Evolutionary conservation across 1,284 basidiomycete species (phyloP).

Genomic region (Ceratobasidium sp.): DNA sequence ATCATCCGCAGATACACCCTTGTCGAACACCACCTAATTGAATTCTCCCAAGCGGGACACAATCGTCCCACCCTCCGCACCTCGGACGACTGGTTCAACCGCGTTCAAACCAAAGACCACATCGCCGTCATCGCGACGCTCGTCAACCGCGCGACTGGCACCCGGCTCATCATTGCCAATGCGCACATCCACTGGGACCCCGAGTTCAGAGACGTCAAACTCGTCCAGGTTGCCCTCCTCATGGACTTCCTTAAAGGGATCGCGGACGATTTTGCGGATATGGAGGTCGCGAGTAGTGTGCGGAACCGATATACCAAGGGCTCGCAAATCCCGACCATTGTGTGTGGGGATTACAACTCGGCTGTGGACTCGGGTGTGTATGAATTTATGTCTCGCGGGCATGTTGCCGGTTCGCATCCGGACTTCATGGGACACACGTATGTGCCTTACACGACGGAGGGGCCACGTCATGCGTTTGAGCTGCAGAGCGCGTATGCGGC

Average conservation of each 20-base stretch:
- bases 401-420: slow-evolving; percentile 77
- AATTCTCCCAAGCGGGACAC: slow-evolving; percentile 94
- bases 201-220: slow-evolving; percentile 94
- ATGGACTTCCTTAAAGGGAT: slow-evolving; percentile 95
- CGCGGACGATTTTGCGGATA: slow-evolving; percentile 77
- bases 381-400: slow-evolving; percentile 86
- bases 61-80: slow-evolving; percentile 96
- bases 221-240: slow-evolving; percentile 93
- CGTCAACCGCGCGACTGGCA: slow-evolving; percentile 87
- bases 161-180: slow-evolving; percentile 90
- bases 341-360: slow-evolving; percentile 97
- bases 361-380: slow-evolving; percentile 89
- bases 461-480: slow-evolving; percentile 80
- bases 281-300: slow-evolving; percentile 52
- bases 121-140: slow-evolving; percentile 90
- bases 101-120: slow-evolving; percentile 95
- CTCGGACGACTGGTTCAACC: slow-evolving; percentile 99
- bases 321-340: slow-evolving; percentile 88
- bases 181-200: slow-evolving; percentile 96
- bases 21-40: slow-evolving; percentile 93
- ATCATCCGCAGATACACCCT: slow-evolving; percentile 76
- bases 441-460: slow-evolving; percentile 92
- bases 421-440: slow-evolving; percentile 96
- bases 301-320: slow-evolving; percentile 74
- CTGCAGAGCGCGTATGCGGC: slow-evolving; percentile 86